phyloP scores from a whole-genome alignment of 768 basidiomycete genomes.

The Russula lepida region DNA sequence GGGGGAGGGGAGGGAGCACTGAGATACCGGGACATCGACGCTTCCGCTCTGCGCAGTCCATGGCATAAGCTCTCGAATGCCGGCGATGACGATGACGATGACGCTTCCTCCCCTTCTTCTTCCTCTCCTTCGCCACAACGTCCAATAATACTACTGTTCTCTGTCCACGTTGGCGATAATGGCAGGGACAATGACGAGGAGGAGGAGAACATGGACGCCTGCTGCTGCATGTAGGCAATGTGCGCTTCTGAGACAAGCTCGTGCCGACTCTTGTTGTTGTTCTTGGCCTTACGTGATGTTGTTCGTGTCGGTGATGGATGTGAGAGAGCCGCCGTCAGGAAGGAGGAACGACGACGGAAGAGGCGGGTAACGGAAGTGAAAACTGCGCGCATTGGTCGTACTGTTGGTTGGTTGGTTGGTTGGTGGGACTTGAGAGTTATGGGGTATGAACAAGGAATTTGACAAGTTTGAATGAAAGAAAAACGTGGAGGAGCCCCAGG shows the following conservation, averaged over 20 bases:
- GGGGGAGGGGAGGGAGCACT: too few relatives aligned
- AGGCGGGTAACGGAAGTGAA: constrained; percentile 12
- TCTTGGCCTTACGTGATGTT: neutral
- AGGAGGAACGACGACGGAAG: constrained; percentile 9
- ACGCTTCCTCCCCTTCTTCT: neutral
- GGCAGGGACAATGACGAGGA: neutral
- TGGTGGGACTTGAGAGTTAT: neutral
- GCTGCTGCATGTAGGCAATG: neutral
- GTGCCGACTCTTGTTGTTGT: constrained; percentile 7
- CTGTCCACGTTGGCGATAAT: neutral
- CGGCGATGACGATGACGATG: neutral
- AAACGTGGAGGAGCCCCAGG: too few relatives aligned
- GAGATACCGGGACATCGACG: neutral
- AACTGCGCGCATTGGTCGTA: neutral
- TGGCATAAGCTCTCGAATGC: constrained; percentile 9
- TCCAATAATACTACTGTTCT: neutral
- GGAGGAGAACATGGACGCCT: neutral
- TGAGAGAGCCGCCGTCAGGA: neutral
- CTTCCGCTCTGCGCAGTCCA: constrained; percentile 6
- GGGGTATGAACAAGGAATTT: too few relatives aligned
- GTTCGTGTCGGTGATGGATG: neutral
- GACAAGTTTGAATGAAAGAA: too few relatives aligned
- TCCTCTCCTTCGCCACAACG: neutral
- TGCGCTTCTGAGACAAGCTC: constrained; percentile 15
- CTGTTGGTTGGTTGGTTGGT: neutral